Conservation (phyloP, 225 moss, liverwort and hornwort species). For the Lunularia cruciata region DNA sequence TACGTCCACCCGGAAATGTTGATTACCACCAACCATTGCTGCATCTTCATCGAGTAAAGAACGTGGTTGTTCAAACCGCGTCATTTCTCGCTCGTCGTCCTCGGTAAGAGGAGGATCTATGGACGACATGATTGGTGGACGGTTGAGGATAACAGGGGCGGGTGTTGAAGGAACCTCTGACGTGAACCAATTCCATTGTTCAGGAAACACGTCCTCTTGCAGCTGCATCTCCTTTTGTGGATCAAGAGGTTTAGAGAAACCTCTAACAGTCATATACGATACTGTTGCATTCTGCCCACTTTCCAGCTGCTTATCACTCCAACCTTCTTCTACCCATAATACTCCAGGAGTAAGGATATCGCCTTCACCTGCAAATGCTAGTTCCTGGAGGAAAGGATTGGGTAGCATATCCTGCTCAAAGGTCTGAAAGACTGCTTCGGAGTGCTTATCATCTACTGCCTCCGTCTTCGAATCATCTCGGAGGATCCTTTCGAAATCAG, state of each 20-base stretch:
- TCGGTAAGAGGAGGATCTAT: slow-evolving; percentile 1
- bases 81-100: background rate
- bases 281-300: slow-evolving; percentile 12
- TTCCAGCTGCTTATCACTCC: slow-evolving; percentile 15
- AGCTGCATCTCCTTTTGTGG: slow-evolving; percentile 21
- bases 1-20: slow-evolving; percentile 3
- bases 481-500: slow-evolving; percentile 11
- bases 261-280: slow-evolving; percentile 19
- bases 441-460: background rate
- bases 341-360: background rate
- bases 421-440: slow-evolving; percentile 1
- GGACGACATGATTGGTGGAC: slow-evolving; percentile 10
- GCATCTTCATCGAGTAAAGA: slow-evolving; percentile 39
- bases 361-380: slow-evolving; percentile 4
- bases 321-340: slow-evolving; percentile 22
- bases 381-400: slow-evolving; percentile 23
- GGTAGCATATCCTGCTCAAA: slow-evolving; percentile 13
- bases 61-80: background rate
- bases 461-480: background rate
- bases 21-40: background rate
- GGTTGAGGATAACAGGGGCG: slow-evolving; percentile 15
- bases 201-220: slow-evolving; percentile 30
- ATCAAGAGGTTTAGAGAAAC: slow-evolving; percentile 22
- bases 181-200: slow-evolving; percentile 40
- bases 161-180: slow-evolving; percentile 32